A percentile compares a stretch with the other conserved stretches of the same genome.
Conservation (phyloP, 2,329 filamentous ascomycete species). For the Scedosporium boydii region DNA sequence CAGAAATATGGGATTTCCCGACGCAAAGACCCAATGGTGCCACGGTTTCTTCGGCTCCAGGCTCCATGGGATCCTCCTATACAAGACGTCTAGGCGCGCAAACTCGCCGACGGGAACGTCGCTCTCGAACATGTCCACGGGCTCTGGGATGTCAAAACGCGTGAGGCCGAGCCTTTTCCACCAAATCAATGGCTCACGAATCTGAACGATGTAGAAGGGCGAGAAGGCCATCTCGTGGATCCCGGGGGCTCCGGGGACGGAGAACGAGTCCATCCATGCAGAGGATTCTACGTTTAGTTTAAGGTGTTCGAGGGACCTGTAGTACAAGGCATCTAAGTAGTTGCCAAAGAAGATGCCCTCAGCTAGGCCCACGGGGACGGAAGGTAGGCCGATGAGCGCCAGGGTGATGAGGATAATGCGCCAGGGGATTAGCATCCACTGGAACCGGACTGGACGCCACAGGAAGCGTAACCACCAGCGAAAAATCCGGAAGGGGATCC, state of each 20-base stretch:
- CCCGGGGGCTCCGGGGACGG: neutral
- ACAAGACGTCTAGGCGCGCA: neutral
- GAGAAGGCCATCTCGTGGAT: neutral
- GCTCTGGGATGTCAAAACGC: neutral
- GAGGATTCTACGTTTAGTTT: neutral
- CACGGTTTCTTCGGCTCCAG: neutral
- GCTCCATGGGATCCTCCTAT: neutral
- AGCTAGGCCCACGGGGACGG: neutral
- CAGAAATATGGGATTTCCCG: neutral
- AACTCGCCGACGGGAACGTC: neutral
- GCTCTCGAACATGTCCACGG: too few relatives aligned
- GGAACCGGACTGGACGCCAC: neutral
- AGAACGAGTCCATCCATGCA: neutral
- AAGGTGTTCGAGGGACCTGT: neutral
- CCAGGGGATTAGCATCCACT: neutral
- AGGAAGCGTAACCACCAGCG: neutral
- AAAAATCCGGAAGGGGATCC: neutral
- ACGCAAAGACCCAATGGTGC: neutral
- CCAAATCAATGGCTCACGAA: neutral
- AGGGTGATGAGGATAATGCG: neutral
- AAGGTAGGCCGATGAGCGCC: neutral
- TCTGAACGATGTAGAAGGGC: neutral
- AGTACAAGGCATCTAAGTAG: neutral
- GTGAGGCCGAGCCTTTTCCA: neutral
- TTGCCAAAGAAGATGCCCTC: neutral